Percentiles rank a stretch among this genome's conserved stretches.
Evolutionary conservation across 75 land plant genomes (phyloP).

Genomic region (Pinus tabuliformis): DNA sequence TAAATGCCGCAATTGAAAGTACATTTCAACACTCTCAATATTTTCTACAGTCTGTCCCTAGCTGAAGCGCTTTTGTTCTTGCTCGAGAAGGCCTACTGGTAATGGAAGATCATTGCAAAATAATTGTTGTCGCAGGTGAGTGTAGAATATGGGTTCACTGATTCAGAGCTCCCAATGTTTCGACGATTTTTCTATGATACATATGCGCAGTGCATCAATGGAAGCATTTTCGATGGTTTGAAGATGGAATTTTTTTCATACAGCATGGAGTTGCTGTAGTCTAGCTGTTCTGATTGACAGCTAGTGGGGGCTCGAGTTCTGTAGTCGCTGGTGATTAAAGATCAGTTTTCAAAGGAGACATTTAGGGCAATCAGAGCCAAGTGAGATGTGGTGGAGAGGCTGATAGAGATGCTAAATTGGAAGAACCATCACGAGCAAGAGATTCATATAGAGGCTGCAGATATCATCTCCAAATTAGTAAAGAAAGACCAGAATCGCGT

Average conservation of each 20-base stretch:
- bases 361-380: background rate
- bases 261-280: constrained; percentile 51
- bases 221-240: constrained; percentile 80
- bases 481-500: constrained; percentile 47
- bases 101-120: constrained; percentile 40
- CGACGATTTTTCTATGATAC: constrained; percentile 77
- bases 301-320: constrained; percentile 40
- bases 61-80: constrained; percentile 72
- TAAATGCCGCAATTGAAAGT: no score
- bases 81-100: constrained; percentile 76
- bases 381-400: constrained; percentile 41
- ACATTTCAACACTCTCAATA: no score
- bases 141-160: constrained; percentile 33
- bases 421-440: constrained; percentile 58
- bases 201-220: constrained; percentile 59
- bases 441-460: constrained; percentile 52
- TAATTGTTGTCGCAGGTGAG: constrained; percentile 51
- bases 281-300: constrained; percentile 48
- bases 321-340: background rate
- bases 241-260: constrained; percentile 83
- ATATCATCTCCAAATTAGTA: constrained; percentile 51
- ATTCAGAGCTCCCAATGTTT: constrained; percentile 27
- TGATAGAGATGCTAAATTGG: constrained; percentile 92
- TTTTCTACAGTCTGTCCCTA: constrained; percentile 65
- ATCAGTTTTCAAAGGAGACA: background rate